Evolutionary conservation across 805 yeast species (phyloP).

Genomic region (Candida taoyuanica): DNA sequence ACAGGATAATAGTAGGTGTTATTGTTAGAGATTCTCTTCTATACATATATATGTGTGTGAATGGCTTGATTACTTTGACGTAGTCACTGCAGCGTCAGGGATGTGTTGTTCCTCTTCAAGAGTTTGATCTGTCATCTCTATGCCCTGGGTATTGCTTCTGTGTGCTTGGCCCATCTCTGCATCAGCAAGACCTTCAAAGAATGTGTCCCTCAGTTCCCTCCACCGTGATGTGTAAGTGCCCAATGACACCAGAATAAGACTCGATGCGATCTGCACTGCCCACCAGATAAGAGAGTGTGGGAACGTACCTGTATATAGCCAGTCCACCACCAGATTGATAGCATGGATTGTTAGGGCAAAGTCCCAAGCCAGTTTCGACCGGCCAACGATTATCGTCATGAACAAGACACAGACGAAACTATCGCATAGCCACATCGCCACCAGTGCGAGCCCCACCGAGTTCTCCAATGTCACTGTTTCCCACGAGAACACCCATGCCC

Average conservation of each 20-base stretch:
- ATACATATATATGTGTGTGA: too few species aligned
- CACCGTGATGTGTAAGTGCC: constrained; percentile 91
- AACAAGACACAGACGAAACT: constrained; percentile 79
- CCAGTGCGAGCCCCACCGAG: constrained; percentile 73
- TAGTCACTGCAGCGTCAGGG: neutral
- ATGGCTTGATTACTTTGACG: too few species aligned
- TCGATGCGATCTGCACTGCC: constrained; percentile 66
- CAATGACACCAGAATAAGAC: constrained; percentile 62
- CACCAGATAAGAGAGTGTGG: constrained; percentile 83
- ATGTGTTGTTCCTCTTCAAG: neutral
- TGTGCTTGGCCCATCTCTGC: constrained; percentile 43
- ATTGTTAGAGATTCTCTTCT: constrained; percentile 5
- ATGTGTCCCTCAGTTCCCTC: constrained; percentile 85
- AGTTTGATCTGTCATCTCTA: constrained; percentile 23
- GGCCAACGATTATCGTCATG: constrained; percentile 81
- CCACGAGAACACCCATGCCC: constrained; percentile 81
- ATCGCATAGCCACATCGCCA: constrained; percentile 76
- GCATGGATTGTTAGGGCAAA: constrained; percentile 92
- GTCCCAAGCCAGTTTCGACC: constrained; percentile 94
- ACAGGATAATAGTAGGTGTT: constrained; percentile 8
- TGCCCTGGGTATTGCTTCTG: constrained; percentile 11
- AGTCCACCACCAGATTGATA: constrained; percentile 65
- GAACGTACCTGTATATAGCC: constrained; percentile 58
- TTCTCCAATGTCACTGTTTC: constrained; percentile 65
- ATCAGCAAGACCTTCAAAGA: constrained; percentile 79